These are phyloP conservation scores for Phytopythium aichiense DNA, from an alignment of 352 stramenopile species.

Conservation along the genomic window DNA sequence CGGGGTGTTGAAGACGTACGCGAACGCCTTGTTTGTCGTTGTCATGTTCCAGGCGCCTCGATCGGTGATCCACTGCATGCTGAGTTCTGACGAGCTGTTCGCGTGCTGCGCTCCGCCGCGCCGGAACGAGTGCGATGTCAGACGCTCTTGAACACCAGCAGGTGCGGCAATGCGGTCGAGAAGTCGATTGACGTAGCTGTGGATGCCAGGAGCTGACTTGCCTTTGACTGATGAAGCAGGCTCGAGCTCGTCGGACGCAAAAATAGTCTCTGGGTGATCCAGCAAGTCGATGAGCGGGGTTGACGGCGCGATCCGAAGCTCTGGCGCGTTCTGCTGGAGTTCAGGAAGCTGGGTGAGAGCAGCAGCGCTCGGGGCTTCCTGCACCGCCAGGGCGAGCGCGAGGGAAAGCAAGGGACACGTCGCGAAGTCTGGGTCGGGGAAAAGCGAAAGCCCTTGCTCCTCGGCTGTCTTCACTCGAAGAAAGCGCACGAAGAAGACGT, in stretches of 20 bases:
- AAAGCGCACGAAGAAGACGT: conserved; percentile 22
- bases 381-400: conserved; percentile 12
- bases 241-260: no score
- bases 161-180: conserved; percentile 6
- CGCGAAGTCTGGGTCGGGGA: conserved; percentile 14
- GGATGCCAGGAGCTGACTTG: conserved; percentile 7
- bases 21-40: conserved; percentile 16
- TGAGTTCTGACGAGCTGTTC: conserved; percentile 7
- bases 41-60: conserved; percentile 14
- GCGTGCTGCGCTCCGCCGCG: conserved; percentile 13
- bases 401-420: conserved; percentile 20
- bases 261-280: not conserved
- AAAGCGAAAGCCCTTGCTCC: conserved; percentile 23
- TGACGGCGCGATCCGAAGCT: not conserved
- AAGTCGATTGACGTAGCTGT: conserved; percentile 18
- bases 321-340: not conserved
- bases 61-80: conserved; percentile 11
- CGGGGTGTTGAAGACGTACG: conserved; percentile 16
- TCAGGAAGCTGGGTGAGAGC: not conserved
- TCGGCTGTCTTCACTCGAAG: conserved; percentile 23
- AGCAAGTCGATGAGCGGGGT: conserved; percentile 4
- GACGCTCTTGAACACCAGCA: not conserved
- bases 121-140: conserved; percentile 22
- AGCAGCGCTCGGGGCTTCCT: conserved; percentile 6
- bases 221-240: not conserved